Base-by-base conservation (phyloP, 2,329 filamentous ascomycete genomes). In the Tolypocladium sp. region DNA sequence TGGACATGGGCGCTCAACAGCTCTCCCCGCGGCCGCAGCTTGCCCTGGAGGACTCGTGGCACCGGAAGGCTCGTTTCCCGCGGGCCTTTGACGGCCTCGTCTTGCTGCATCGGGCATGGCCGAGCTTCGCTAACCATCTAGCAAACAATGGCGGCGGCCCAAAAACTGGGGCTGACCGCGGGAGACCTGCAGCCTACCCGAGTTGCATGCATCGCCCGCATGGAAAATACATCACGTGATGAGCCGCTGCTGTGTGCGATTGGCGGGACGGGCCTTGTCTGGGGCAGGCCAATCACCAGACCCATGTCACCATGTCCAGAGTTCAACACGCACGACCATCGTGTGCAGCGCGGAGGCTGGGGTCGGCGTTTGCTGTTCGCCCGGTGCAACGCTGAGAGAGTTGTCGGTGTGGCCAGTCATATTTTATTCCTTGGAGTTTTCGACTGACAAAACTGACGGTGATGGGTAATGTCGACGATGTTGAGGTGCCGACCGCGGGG, bases 201-300 rank as follows among this genome's bases (percentile, higher is more conserved):
- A 59, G 30, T 66, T 66, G 64, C 68, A 69, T 66, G 70, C 66
- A 63, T 68, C 58, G 64, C 65, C 68, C 70, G 71, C 71, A 74
- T 74, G 65, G 68, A 64, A 33, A 49, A 35, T 35, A 33, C 37
- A 61, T 74, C 72, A 74, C 70, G 72, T 74, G 72, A 74, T 25
- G 57, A 37, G n/a, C 57, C 55, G 20, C 40, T 27, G 33, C 56
- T 64, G 72, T 68, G 70, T 69, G 70, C 70, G 70, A 73, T 73
- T 71, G 64, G 71, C 71, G 72, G 72, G 71, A 66, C 71, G 72
- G 65, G 64, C 71, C 69, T 69, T 71, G 64, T 64, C 63, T 67
- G 63, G 60, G 60, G 62, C 52, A 62, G 53, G 57, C 67, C 66
- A 70, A 66, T 68, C 62, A 20, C 12, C 12, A 55, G 38, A 42